Conservation (phyloP, 75 land plant genomes). For the Ceratopteris richardii region DNA sequence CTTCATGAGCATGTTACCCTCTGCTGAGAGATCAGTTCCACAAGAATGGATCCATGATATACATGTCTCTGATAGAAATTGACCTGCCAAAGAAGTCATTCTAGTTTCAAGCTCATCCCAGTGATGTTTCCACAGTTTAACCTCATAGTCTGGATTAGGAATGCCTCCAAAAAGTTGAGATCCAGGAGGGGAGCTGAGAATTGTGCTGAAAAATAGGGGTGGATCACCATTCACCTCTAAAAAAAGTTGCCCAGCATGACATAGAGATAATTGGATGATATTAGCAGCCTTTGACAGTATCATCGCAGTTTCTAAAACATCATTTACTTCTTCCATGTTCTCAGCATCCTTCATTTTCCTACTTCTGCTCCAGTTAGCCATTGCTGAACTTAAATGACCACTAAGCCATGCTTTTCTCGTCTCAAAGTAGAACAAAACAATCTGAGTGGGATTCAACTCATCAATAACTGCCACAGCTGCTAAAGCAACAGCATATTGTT, state of each 20-base stretch:
- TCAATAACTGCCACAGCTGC: slow-evolving; percentile 82
- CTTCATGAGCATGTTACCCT: slow-evolving; percentile 42
- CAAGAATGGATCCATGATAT: slow-evolving; percentile 61
- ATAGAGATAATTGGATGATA: slow-evolving; percentile 56
- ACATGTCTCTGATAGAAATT: slow-evolving; percentile 52
- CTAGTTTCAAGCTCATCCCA: slow-evolving; percentile 69
- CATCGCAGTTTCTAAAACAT: slow-evolving; percentile 16
- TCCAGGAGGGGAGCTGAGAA: slow-evolving; percentile 77
- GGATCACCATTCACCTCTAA: slow-evolving; percentile 65
- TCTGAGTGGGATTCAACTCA: slow-evolving; percentile 62
- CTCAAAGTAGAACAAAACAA: slow-evolving; percentile 57
- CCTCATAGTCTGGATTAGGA: slow-evolving; percentile 92
- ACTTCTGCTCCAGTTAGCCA: not conserved
- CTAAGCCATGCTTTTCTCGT: slow-evolving; percentile 65
- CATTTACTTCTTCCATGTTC: not conserved
- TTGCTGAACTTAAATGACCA: slow-evolving; percentile 23
- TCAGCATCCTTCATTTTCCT: not conserved
- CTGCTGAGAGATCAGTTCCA: slow-evolving; percentile 47
- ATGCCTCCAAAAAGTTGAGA: slow-evolving; percentile 96
- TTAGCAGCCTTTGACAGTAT: slow-evolving; percentile 52
- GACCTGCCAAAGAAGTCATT: slow-evolving; percentile 49
- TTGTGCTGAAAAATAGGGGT: slow-evolving; percentile 75
- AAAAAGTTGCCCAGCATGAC: slow-evolving; percentile 82
- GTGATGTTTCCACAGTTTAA: slow-evolving; percentile 67
- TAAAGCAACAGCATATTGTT: slow-evolving; percentile 76